Evolutionary conservation across 805 yeast species (phyloP).

Genomic region (Sugiyamaella boreocaroliniensis): DNA sequence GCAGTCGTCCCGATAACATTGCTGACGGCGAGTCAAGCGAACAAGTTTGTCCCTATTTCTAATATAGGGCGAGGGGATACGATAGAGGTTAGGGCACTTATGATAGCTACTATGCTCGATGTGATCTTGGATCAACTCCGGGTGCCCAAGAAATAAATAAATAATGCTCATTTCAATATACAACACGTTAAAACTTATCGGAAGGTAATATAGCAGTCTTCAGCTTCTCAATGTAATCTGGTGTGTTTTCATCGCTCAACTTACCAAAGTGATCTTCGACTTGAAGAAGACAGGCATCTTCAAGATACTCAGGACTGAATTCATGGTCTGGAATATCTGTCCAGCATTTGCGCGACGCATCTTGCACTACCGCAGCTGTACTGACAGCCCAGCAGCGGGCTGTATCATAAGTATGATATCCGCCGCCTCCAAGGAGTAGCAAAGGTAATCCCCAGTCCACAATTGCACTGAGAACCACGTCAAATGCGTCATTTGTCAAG

Average conservation of each 20-base stretch:
- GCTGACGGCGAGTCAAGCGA: background rate
- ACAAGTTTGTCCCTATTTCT: background rate
- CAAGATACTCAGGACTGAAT: conserved; percentile 37
- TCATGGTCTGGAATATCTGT: conserved; percentile 50
- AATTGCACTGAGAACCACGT: conserved; percentile 31
- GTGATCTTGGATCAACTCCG: no score
- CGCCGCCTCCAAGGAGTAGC: conserved; percentile 69
- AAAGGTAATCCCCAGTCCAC: conserved; percentile 32
- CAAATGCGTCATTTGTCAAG: conserved; percentile 47
- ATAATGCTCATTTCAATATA: no score
- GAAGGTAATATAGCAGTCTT: background rate
- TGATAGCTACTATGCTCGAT: no score
- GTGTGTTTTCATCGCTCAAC: conserved; percentile 11
- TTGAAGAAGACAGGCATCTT: conserved; percentile 48
- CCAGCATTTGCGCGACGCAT: conserved; percentile 26
- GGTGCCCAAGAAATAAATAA: no score
- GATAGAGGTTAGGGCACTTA: background rate
- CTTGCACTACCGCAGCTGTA: conserved; percentile 20
- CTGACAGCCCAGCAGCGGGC: conserved; percentile 55
- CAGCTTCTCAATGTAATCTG: background rate
- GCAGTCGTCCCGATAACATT: background rate
- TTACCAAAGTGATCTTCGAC: conserved; percentile 13
- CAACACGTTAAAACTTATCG: no score
- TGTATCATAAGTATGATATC: conserved; percentile 56
- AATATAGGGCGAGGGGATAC: background rate